phyloP scores from a whole-genome alignment of 1,139 yeast species.

The Nakaseomyces uthaithaninus region DNA sequence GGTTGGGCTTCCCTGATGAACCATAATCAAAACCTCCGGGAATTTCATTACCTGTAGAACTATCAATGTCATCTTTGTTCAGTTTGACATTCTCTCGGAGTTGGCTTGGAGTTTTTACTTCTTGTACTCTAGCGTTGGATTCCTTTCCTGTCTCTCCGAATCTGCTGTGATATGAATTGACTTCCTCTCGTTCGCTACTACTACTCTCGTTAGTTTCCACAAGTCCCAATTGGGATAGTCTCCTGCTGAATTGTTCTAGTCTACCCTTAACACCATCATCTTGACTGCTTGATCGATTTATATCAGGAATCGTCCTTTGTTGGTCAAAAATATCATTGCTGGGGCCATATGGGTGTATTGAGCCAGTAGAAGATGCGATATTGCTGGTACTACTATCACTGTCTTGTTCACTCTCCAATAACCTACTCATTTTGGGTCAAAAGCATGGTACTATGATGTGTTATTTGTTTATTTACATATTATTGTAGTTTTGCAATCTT shows the following conservation, averaged over 20 bases:
- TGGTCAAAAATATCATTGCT: constrained; percentile 21
- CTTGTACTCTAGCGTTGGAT: constrained; percentile 4
- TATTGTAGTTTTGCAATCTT: too few relatives aligned
- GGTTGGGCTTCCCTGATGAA: neutral
- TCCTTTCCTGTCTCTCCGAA: neutral
- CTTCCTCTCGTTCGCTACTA: neutral
- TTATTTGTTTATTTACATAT: too few relatives aligned
- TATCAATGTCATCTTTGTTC: constrained; percentile 4
- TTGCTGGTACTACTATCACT: constrained; percentile 15
- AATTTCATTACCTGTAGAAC: neutral
- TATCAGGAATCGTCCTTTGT: constrained; percentile 11
- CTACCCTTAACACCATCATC: constrained; percentile 15
- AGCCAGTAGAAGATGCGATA: constrained; percentile 2
- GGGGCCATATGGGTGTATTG: neutral
- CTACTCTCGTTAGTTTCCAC: constrained; percentile 9
- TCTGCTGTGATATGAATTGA: neutral
- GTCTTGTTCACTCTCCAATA: constrained; percentile 22
- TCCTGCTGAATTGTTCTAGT: constrained; percentile 23
- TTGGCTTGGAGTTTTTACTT: too few relatives aligned
- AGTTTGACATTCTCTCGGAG: neutral
- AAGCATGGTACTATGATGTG: too few relatives aligned
- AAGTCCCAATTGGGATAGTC: constrained; percentile 24
- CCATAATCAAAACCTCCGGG: neutral
- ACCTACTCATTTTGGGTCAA: constrained; percentile 5
- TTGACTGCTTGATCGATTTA: neutral